These are phyloP conservation scores for Clonostachys sp. DNA, from an alignment of 2,329 filamentous ascomycete genomes.

Conservation along the genomic window DNA sequence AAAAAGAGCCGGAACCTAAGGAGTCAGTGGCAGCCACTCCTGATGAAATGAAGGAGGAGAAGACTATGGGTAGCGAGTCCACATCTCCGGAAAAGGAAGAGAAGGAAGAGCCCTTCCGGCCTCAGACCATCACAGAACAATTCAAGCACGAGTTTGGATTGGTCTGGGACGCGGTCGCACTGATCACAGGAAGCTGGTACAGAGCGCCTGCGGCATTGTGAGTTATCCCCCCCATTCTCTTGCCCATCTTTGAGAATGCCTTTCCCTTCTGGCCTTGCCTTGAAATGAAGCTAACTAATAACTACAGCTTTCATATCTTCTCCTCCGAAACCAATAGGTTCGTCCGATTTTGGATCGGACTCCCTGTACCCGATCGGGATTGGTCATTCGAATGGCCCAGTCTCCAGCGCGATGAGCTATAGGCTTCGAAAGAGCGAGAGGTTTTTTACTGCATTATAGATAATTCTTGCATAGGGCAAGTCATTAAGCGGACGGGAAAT, in stretches of 20 bases:
- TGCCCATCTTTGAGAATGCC: not conserved
- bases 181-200: conserved; percentile 68
- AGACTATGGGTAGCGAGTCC: too few species aligned
- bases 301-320: conserved; percentile 34
- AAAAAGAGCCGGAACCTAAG: too few species aligned
- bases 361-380: conserved; percentile 42
- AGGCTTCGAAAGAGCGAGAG: too few species aligned
- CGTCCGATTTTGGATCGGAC: conserved; percentile 46
- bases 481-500: too few species aligned
- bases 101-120: not conserved
- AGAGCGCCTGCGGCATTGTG: conserved; percentile 65
- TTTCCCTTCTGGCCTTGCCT: not conserved
- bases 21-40: too few species aligned
- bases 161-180: conserved; percentile 58
- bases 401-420: conserved; percentile 43
- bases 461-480: too few species aligned
- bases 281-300: not conserved
- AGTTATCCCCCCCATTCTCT: conserved; percentile 31
- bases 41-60: too few species aligned
- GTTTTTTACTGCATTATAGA: too few species aligned
- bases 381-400: conserved; percentile 41
- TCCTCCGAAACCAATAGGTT: conserved; percentile 37
- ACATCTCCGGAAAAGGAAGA: not conserved
- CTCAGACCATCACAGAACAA: conserved; percentile 42
- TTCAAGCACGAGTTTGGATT: conserved; percentile 60